phyloP scores from a whole-genome alignment of 2,329 filamentous ascomycete species.

The Chaetomiaceae sp. region DNA sequence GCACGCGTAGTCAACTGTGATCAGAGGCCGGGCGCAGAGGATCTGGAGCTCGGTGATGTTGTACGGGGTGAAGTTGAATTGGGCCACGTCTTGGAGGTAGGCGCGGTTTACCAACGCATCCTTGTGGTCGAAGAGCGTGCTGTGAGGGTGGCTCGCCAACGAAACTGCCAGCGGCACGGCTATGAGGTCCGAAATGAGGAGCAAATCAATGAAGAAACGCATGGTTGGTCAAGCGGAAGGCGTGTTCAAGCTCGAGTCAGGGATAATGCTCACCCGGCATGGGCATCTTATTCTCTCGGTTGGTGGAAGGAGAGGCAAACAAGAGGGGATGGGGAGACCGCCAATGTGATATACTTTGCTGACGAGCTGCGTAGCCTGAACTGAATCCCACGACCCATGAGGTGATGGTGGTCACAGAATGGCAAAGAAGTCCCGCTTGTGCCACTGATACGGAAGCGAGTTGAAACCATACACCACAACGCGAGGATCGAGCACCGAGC shows the following conservation, averaged over 20 bases:
- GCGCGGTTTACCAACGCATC: neutral
- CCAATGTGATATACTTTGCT: no score
- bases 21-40: slow-evolving; percentile 17
- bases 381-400: neutral
- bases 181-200: neutral
- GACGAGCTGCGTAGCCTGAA: no score
- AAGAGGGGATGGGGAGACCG: no score
- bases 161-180: neutral
- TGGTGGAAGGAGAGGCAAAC: no score
- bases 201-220: neutral
- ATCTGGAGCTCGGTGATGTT: slow-evolving; percentile 22
- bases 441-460: neutral
- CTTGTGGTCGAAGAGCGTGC: neutral
- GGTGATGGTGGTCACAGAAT: neutral
- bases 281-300: no score
- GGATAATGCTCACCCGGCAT: no score
- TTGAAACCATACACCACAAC: slow-evolving; percentile 7
- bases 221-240: neutral
- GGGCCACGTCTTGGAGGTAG: slow-evolving; percentile 5
- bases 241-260: neutral
- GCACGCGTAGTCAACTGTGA: slow-evolving; percentile 19
- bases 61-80: slow-evolving; percentile 25
- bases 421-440: neutral
- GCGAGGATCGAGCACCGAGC: neutral
- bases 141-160: neutral